Base-by-base conservation (phyloP, 2,329 filamentous ascomycete genomes). In the Diaporthe humulicola region DNA sequence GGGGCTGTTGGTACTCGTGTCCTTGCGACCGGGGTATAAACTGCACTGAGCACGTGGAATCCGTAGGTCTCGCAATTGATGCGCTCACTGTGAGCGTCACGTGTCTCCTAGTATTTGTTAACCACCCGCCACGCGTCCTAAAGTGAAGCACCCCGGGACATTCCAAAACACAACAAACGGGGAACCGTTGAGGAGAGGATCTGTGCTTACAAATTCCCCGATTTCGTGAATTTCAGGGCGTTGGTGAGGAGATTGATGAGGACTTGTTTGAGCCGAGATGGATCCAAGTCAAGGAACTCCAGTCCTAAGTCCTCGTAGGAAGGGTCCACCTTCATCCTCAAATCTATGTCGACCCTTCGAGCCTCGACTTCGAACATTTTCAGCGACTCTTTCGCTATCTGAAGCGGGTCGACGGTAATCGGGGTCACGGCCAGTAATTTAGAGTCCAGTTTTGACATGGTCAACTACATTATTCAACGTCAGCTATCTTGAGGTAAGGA, bases 191-290 rank as follows among this genome's bases (percentile, higher is more conserved):
- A 22, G 25, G 14, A 54, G 6, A 54, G 3, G 5, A 9, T 6
- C 17, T 15, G 12, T 28, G 25, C 50, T 54, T n/a, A n/a, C 17
- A 86, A 89, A 22, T 87, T 86, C 25, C 92, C 90, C 0, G 87
- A 87, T 48, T 91, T 91, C 1, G 94, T 96, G 80, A 96, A 96
- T 79, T 96, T 96, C 82, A 96, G 92, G 0, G 94, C 93, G 79
- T 96, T 96, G 10, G 93, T 94, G 12, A 94, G 89, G 1, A 96
- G 87, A 78, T 96, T 96, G 81, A 96, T 95, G 4, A 96, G 86
- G 0, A 96, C 93, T 82, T 96, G 94, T 70, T 94, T 89, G 67
- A 96, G 91, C 33, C 94, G 89, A 22, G 92, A 93, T 0, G 94
- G 92, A 80, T 96, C 94, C 38, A 95, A 83, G 45, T 88, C 84